A percentile compares a stretch with the other conserved stretches of the same genome.
Conservation (phyloP, 805 yeast genomes). For the Myxozyma melibiosi region DNA sequence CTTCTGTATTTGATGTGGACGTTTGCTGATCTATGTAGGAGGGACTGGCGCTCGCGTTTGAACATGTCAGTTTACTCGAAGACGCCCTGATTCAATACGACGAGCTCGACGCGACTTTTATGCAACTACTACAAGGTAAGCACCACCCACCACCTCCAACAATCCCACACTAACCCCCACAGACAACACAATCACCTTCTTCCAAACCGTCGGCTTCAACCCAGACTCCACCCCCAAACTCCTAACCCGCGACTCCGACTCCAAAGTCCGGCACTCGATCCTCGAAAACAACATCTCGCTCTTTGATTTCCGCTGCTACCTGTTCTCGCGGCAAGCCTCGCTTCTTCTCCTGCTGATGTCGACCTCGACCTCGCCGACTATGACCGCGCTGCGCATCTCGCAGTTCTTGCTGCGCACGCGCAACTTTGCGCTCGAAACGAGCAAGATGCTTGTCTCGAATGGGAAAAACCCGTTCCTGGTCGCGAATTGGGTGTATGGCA, state of each 20-base stretch:
- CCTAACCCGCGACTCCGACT: constrained; percentile 31
- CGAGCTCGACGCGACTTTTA: constrained; percentile 46
- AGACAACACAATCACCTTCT: constrained; percentile 40
- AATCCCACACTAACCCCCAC: not conserved
- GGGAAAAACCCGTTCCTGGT: constrained; percentile 33
- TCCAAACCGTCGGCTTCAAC: constrained; percentile 39
- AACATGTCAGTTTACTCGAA: constrained; percentile 58
- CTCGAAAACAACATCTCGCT: constrained; percentile 43
- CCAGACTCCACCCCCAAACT: constrained; percentile 27
- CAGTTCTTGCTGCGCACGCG: constrained; percentile 42
- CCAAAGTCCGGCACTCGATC: constrained; percentile 38
- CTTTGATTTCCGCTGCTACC: constrained; percentile 46
- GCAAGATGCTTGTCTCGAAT: constrained; percentile 35
- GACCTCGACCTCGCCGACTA: constrained; percentile 38
- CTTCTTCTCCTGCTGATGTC: constrained; percentile 40
- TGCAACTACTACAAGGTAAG: constrained; percentile 30
- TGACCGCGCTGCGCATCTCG: constrained; percentile 40
- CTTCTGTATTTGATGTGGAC: not conserved
- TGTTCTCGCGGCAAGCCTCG: constrained; percentile 43
- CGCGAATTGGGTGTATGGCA: constrained; percentile 43
- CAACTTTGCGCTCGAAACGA: constrained; percentile 48
- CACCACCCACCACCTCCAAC: not conserved
- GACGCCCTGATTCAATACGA: constrained; percentile 62
- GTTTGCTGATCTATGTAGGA: constrained; percentile 39
- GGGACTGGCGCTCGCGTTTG: constrained; percentile 55